Base-by-base conservation (phyloP, 75 land plant species). In the Sequoia sempervirens region DNA sequence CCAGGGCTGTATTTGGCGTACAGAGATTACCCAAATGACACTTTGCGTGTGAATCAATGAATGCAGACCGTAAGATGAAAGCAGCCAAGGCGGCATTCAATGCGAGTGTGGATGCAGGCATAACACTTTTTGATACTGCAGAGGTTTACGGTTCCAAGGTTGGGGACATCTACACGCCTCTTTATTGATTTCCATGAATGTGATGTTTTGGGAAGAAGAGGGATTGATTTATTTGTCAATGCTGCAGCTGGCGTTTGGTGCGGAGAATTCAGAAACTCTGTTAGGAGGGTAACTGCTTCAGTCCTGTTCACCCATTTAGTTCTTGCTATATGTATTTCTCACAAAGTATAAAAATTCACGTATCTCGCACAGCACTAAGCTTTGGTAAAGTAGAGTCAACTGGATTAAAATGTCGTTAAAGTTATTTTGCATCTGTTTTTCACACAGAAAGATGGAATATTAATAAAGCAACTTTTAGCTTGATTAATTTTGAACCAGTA, bases 121-220 rank as follows among this genome's bases (percentile, higher is more conserved):
- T 95, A 32, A 91, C 91, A 15, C 92, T 95, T 81, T 87, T 97
- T 82, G 99, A 97, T 84, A 95, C 99, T 36, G 99, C 99, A 83
- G 98, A 96, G 90, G 96, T 96, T 23, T 96, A 96, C 89, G 98
- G 98, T 46, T 82, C 95, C 70, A 84, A 89, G 92, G 97, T 95
- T 76, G 46, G 91, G 75, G 30, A 50, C 37, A 20, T 50, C 28
- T 80, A 13, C 64, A 15, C 10, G 4, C 82, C 64, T 26, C 6
- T 72, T 32, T 40, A 1, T 17, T 8, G 20, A 79, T 41, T 70
- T 52, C 15, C 66, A 61, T 83, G 50, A 41, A 58, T 18, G 38
- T 37, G 47, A 54, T 34, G 54, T 28, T 75, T 76, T 80, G 30
- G 30, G 13, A 68, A 50, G 30, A 80, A 18, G 66, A 6, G n/a